Evolutionary conservation across 257 asterid genomes (phyloP), one percentile per base, ranked within the genome.

Genomic region (Solanum etuberosum): DNA sequence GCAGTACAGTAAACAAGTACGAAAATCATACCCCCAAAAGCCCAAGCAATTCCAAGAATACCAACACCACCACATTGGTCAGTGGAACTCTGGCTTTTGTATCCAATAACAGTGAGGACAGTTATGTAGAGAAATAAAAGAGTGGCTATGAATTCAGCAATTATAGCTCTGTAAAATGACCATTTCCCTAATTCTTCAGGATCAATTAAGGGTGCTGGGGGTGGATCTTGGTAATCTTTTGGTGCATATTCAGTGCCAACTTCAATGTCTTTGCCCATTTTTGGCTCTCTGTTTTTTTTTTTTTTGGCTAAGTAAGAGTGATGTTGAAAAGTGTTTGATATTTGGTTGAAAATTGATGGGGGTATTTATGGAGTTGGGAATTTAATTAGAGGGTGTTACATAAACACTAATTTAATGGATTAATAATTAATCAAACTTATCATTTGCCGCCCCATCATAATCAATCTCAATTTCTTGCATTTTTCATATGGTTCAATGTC

Each of bases 1-100:
- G 98, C 98, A 29, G 98, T 94, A 92, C 98, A 94, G 91, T 94
- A 94, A 83, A 94, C 98, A 67, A 94, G 95, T 82, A 94, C 85
- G 31, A 94, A 94, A 87, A 94, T 94, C 98, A 94, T 94, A 88
- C 98, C 98, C 11, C 98, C 98, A 23, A 94, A 94, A 2, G 98
- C 98, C 98, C 98, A 94, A 4, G 98, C 98, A 15, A 94, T 94
- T 84, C 98, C 98, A 4, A 93, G 94, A 87, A 94, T 93, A 31
- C 98, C 98, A 37, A 93, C 98, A 67, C 98, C 98, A 68, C 97
- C 97, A 82, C 98, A 94, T 63, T 90, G 85, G 3, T 90, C 90
- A 74, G 85, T 27, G 38, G 88, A 96, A 54, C 90, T 88, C 86
- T 93, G 97, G 87, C 92, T 88, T 70, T 91, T 93, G 95, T 94